Percentiles rank a stretch among this genome's conserved stretches.
These are phyloP conservation scores for Leptosphaerulina australis DNA, from an alignment of 2,329 filamentous ascomycete genomes.

Conservation along the genomic window DNA sequence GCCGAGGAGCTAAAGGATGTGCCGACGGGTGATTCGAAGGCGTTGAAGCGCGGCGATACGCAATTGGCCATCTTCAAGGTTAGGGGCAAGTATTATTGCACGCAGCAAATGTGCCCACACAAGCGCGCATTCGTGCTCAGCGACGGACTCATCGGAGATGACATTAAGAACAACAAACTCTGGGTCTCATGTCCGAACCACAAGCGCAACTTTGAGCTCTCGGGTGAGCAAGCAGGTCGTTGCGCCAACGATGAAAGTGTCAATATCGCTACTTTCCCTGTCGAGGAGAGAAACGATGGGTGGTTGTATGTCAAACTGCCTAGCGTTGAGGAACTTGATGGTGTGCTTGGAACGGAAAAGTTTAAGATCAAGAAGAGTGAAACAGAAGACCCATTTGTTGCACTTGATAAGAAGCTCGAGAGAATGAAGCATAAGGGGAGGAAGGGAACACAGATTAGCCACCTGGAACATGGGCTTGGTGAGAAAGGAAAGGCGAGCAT, in stretches of 20 bases:
- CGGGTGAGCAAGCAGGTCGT: conserved; percentile 66
- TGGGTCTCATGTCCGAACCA: conserved; percentile 89
- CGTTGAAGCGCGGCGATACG: conserved; percentile 84
- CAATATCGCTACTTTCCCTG: conserved; percentile 81
- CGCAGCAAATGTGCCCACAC: conserved; percentile 94
- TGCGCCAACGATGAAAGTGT: conserved; percentile 77
- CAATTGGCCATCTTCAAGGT: conserved; percentile 88
- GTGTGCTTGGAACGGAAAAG: conserved; percentile 74
- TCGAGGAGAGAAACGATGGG: conserved; percentile 76
- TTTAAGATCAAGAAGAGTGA: conserved; percentile 81
- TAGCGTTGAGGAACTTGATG: conserved; percentile 79
- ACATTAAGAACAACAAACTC: conserved; percentile 64
- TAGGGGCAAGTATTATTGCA: conserved; percentile 78
- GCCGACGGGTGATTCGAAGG: conserved; percentile 75
- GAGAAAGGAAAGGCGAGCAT: conserved; percentile 51
- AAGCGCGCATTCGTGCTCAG: conserved; percentile 89
- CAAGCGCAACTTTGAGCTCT: conserved; percentile 86
- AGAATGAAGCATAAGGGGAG: conserved; percentile 56
- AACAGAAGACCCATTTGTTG: conserved; percentile 60
- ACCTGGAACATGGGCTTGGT: conserved; percentile 53
- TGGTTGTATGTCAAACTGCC: conserved; percentile 82
- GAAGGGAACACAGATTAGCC: conserved; percentile 55
- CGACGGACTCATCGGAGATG: conserved; percentile 81
- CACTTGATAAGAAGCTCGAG: conserved; percentile 62
- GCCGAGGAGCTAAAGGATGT: conserved; percentile 71